Evolutionary conservation across 305 asterid species (phyloP), one percentile per base, ranked within the genome.

Genomic region (Nicotiana rustica): DNA sequence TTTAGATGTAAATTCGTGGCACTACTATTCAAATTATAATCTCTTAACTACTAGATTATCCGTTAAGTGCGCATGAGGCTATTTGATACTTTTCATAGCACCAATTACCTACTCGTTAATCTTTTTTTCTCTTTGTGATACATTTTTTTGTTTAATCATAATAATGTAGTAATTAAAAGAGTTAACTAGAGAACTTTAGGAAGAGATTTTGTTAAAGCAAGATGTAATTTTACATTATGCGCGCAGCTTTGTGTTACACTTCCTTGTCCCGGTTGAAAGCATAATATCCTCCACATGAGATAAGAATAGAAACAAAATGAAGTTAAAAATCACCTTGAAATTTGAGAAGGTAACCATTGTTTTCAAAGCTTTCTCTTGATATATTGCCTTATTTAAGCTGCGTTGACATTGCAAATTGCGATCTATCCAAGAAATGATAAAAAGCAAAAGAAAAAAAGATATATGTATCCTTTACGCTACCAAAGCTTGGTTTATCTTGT

Each of bases 341-440:
- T 10, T 19, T 71, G 78, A 71, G 35, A 71, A 44, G 60, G 78
- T 71, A 44, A 19, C 38, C 78, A 71, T 71, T 44, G 19, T 44
- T 71, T 71, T 19, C 19, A 12, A 71, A 71, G 36, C 36, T 70
- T 44, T 25, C 78, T 41, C 36, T 70, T 44, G 78, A 25, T 25
- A 19, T 3, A 61, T 69, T 41, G 35, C 15, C 49, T 70, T 70
- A 44, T 19, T 70, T 44, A 44, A 44, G 60, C 60, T 70, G 36
- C 13, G 60, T 57, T 57, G 70, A 62, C 68, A 60, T 60, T 78
- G 68, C 70, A 59, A 60, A 60, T 60, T 78, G 68, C 70, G 36
- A 60, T 35, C 18, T 78, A 78, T 57, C 70, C 59, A 60, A 60
- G 14, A 44, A 70, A 44, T 69, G 77, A 12, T 71, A 44, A 71